Evolutionary conservation across 352 stramenopile species (phyloP).

Genomic region (Globisporangium ultimum): DNA sequence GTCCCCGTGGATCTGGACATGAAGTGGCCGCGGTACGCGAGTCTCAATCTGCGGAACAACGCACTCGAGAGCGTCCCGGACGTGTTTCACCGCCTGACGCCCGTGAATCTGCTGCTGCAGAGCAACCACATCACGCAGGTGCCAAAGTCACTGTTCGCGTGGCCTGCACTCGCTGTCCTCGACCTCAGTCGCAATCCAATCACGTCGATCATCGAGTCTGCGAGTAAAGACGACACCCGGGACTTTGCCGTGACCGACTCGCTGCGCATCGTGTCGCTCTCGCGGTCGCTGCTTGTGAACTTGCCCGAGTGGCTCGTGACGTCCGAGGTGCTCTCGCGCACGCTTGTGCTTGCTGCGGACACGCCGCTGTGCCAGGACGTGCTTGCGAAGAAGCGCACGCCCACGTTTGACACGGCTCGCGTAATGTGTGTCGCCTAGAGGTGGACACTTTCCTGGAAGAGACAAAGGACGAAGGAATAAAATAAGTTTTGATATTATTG

Average conservation of each 20-base stretch:
- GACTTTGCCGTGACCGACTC: constrained; percentile 1
- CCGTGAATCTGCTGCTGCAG: constrained; percentile 1
- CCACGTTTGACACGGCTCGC: background rate
- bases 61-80: constrained; percentile 2
- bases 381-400: background rate
- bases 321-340: background rate
- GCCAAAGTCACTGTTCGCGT: constrained; percentile 1
- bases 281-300: background rate
- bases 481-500: background rate
- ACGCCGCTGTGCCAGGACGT: constrained; percentile 1
- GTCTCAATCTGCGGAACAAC: constrained; percentile 1
- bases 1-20: constrained; percentile 5
- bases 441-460: no score
- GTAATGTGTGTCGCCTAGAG: background rate
- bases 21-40: constrained; percentile 1
- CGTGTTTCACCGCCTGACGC: background rate
- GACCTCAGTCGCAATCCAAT: constrained; percentile 1
- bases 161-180: background rate
- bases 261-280: constrained; percentile 1
- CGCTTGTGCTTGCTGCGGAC: background rate
- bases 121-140: constrained; percentile 1
- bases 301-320: background rate
- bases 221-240: background rate
- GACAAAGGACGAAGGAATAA: background rate
- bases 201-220: background rate